These are phyloP conservation scores for Eudorina sp. DNA, from an alignment of 139 green algal species.

Conservation along the genomic window DNA sequence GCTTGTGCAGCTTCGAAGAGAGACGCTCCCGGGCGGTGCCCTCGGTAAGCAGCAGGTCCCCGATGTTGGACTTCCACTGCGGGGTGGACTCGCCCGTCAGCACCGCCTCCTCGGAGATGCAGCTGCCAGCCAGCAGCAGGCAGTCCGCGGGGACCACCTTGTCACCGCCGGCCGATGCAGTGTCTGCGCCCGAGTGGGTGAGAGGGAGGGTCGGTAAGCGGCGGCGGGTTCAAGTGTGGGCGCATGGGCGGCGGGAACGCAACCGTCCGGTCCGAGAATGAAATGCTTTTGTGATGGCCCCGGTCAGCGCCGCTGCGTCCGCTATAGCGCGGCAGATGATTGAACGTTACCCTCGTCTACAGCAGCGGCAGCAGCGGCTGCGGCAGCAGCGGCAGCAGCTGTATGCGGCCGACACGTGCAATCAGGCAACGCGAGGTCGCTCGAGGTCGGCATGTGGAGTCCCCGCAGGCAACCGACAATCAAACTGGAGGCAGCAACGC, in stretches of 20 bases:
- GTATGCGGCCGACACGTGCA: too few species aligned
- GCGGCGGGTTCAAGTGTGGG: background rate
- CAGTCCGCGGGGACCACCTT: constrained; percentile 89
- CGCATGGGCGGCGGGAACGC: background rate
- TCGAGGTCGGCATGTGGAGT: too few species aligned
- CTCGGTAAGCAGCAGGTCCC: constrained; percentile 26
- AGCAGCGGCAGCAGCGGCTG: too few species aligned
- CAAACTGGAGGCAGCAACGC: too few species aligned
- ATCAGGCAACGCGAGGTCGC: too few species aligned
- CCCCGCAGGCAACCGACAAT: too few species aligned
- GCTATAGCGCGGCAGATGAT: too few species aligned
- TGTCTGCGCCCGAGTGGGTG: too few species aligned
- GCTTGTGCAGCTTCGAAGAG: constrained; percentile 85
- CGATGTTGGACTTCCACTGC: constrained; percentile 86
- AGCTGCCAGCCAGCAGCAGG: constrained; percentile 92
- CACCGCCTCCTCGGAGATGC: constrained; percentile 97
- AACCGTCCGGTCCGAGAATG: background rate
- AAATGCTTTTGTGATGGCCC: too few species aligned
- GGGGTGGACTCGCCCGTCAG: constrained; percentile 95
- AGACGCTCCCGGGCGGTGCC: constrained; percentile 58
- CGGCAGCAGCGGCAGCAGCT: too few species aligned
- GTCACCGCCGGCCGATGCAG: constrained; percentile 46
- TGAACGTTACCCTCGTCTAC: too few species aligned
- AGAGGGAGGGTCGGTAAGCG: background rate
- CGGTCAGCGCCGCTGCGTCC: too few species aligned